Base-by-base conservation (phyloP, 768 basidiomycete species). In the Kwoniella sp. region DNA sequence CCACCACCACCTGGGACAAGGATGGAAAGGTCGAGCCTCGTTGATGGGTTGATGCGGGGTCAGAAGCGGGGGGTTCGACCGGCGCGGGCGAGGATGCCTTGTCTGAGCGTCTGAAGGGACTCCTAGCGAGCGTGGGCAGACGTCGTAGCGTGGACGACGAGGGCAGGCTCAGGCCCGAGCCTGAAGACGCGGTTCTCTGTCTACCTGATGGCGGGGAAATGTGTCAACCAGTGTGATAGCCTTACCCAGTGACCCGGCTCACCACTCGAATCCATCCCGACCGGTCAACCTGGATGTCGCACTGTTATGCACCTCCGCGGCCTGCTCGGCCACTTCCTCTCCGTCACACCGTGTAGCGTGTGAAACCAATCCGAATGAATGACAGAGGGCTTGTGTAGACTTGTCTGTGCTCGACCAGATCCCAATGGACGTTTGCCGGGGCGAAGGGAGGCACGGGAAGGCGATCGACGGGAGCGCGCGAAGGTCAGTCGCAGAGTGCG, bases 101-200 rank as follows among this genome's bases (percentile, higher is more conserved):
- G 32, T 64, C 62, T 34, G 50, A 34, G 3, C 52, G 50, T 23
- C 48, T 26, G 27, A 64, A 64, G 8, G 62, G 58, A 43, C 50
- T 60, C 50, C 48, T 33, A 9, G 49, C 53, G 12, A 61, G 46
- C 5, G 32, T 39, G 5, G 59, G 63, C 10, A 65, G 40, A 25
- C 59, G 41, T 29, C 59, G 47, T 17, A 60, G 56, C 6, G 63
- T 61, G 6, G 63, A 60, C 3, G 59, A 56, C 17, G 50, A 28
- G 1, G 61, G 50, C 14, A 53, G 33, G 10, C 52, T 44, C 7
- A 47, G 40, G 20, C 44, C 48, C 4, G 56, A 47, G 3, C 56
- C 56, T 3, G 56, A 57, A 5, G 41, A n/a, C n/a, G 36, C 22
- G 40, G 51, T 57, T 19, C 56, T 49, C 32, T 57, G 56, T 34